Conservation (phyloP, 179 eudicot species). For the Silene noctiflora region DNA sequence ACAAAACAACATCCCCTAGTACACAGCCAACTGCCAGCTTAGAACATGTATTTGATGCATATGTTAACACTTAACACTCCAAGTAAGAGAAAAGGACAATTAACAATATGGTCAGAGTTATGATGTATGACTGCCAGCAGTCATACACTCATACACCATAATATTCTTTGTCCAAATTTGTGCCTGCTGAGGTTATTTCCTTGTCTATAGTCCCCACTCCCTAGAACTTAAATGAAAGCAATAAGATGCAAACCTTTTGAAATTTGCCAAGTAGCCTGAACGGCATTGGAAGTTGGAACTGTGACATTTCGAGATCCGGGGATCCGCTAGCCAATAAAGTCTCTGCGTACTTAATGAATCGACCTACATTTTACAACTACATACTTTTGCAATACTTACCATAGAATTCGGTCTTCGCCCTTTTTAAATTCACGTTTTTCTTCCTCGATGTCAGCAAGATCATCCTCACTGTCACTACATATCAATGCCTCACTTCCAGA, state of each 20-base stretch:
- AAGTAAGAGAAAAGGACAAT: background rate
- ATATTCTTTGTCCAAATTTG: slow-evolving; percentile 1
- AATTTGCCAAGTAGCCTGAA: background rate
- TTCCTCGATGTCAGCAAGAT: slow-evolving; percentile 50
- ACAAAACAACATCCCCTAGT: background rate
- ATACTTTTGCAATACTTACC: slow-evolving; percentile 40
- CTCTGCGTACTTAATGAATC: background rate
- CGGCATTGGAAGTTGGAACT: background rate
- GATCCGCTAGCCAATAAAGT: background rate
- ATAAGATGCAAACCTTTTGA: slow-evolving; percentile 1
- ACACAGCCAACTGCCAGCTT: slow-evolving; percentile 15
- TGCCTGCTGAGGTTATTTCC: background rate
- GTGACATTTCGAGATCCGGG: background rate
- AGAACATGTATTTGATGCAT: background rate
- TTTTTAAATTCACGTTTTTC: slow-evolving; percentile 70
- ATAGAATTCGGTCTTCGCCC: slow-evolving; percentile 69
- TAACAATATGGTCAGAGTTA: background rate
- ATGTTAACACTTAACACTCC: slow-evolving; percentile 2
- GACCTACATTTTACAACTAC: background rate
- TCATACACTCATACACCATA: background rate
- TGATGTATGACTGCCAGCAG: background rate
- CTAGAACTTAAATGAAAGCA: background rate
- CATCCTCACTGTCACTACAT: slow-evolving; percentile 91
- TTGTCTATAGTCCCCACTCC: background rate
- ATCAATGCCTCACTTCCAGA: slow-evolving; percentile 76